Percentiles rank a stretch among this genome's conserved stretches.
These are phyloP conservation scores for Sungouiozyma intestinalis DNA, from an alignment of 805 yeast species.

Conservation along the genomic window DNA sequence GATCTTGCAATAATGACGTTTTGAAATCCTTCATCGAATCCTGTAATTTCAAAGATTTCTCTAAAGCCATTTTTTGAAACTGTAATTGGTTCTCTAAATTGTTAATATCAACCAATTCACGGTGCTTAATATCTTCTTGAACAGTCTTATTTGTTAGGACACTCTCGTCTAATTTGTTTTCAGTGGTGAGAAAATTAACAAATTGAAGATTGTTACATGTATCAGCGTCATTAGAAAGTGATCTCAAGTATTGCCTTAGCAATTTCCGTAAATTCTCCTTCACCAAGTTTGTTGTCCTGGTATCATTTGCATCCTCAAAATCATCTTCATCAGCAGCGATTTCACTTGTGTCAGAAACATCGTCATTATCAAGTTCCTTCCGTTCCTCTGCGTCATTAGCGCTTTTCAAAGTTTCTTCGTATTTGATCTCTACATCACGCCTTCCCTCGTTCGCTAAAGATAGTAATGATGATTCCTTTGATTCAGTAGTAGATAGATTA, in stretches of 20 bases:
- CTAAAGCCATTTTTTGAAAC: constrained; percentile 62
- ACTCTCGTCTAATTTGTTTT: constrained; percentile 28
- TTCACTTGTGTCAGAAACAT: constrained; percentile 1
- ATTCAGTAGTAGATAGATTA: neutral
- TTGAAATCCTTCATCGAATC: constrained; percentile 52
- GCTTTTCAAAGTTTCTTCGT: neutral
- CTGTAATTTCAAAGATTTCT: constrained; percentile 44
- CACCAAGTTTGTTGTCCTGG: constrained; percentile 31
- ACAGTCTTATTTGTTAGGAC: constrained; percentile 2
- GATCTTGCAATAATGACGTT: constrained; percentile 38
- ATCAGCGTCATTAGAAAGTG: constrained; percentile 43
- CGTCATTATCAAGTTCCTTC: constrained; percentile 2
- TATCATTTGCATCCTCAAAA: constrained; percentile 18
- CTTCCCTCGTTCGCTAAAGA: neutral
- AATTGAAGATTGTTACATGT: constrained; percentile 44
- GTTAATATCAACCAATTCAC: constrained; percentile 54
- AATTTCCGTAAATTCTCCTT: constrained; percentile 73
- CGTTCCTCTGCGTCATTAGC: constrained; percentile 4
- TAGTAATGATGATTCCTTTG: neutral
- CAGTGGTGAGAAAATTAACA: constrained; percentile 37
- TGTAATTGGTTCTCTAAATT: constrained; percentile 52
- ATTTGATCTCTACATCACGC: neutral
- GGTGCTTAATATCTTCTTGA: constrained; percentile 41
- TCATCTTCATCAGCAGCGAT: constrained; percentile 5
- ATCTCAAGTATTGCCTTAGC: constrained; percentile 59